Conservation (phyloP, 23 red algal genomes). For the Chondrus crispus region DNA sequence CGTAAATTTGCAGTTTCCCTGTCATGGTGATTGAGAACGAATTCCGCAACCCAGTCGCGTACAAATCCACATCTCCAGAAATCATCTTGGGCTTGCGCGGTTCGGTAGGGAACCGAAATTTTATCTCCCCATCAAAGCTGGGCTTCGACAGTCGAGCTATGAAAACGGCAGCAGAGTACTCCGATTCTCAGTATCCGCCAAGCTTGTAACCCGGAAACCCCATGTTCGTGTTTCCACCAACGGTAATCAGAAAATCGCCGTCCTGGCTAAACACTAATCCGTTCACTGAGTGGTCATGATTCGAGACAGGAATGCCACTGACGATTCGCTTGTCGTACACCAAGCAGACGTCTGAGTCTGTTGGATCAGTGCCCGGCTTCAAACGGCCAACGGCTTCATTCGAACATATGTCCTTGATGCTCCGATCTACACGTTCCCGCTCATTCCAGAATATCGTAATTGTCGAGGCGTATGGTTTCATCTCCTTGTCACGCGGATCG, state of each 20-base stretch:
- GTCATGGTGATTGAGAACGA: slow-evolving; percentile 57
- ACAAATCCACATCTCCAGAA: slow-evolving; percentile 54
- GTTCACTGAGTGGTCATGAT: slow-evolving; percentile 63
- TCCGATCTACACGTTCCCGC: background rate
- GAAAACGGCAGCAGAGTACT: background rate
- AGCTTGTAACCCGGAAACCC: slow-evolving; percentile 46
- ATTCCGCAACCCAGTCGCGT: slow-evolving; percentile 52
- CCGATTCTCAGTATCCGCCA: slow-evolving; percentile 30
- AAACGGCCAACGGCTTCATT: slow-evolving; percentile 55
- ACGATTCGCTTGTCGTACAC: slow-evolving; percentile 62
- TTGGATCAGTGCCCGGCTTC: background rate
- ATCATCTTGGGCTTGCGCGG: background rate
- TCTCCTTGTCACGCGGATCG: slow-evolving; percentile 27
- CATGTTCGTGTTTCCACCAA: slow-evolving; percentile 54
- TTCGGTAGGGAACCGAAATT: background rate
- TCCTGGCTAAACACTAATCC: slow-evolving; percentile 33
- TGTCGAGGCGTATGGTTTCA: slow-evolving; percentile 46
- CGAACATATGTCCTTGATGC: slow-evolving; percentile 16
- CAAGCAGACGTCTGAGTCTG: slow-evolving; percentile 19
- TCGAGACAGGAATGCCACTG: slow-evolving; percentile 37
- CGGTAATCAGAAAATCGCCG: slow-evolving; percentile 51
- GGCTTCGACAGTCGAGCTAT: slow-evolving; percentile 5
- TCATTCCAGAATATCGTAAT: slow-evolving; percentile 36
- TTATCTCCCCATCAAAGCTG: slow-evolving; percentile 45
- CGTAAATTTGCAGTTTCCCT: background rate